Base-by-base conservation (phyloP, 2,329 filamentous ascomycete species). In the Alternaria alternata region DNA sequence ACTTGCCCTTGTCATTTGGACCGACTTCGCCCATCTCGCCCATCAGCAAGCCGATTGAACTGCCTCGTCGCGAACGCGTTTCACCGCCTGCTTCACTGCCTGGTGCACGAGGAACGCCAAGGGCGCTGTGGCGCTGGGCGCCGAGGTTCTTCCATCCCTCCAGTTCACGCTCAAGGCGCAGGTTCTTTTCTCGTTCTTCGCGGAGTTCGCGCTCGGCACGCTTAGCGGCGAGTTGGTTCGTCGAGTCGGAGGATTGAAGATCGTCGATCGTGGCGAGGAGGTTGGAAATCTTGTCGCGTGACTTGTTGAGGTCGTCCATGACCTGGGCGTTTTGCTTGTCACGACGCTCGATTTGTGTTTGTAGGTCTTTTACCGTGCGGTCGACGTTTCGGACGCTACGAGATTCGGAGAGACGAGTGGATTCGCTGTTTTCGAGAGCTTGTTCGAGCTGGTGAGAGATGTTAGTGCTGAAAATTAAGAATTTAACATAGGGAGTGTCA, bases 211-310 rank as follows among this genome's bases (percentile, higher is more conserved):
- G 88, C 78, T 99, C 94, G 16, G 93, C 93, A 43, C 94, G 89
- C 57, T 94, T 91, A 26, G 92, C 90, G 26, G 89, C 86, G 42
- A 98, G 86, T 77, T 97, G 93, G 47, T 89, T 90, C 11, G 88
- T 84, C 22, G 91, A 93, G 79, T 98, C 94, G 14, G 89, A 91
- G 14, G 91, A 89, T 78, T 99, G 94, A 34, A 99, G 87, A 76
- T 98, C 94, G 75, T 98, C 94, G 69, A 99, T 97, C 1, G 92
- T 93, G 74, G 89, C 86, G 51, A 99, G 89, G 5, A 98, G 88
- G 75, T 93, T 93, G 66, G 95, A 92, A 63, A 93, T 88, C 83
- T 95, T 96, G 80, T 98, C 94, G 63, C 94, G 91, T 73, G 93
- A 89, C 65, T 94, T 91, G 67, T 85, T 84, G 58, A 97, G 86